These are phyloP conservation scores for Sclerotiophoma versabilis DNA, from an alignment of 2,329 filamentous ascomycete species.

Conservation along the genomic window DNA sequence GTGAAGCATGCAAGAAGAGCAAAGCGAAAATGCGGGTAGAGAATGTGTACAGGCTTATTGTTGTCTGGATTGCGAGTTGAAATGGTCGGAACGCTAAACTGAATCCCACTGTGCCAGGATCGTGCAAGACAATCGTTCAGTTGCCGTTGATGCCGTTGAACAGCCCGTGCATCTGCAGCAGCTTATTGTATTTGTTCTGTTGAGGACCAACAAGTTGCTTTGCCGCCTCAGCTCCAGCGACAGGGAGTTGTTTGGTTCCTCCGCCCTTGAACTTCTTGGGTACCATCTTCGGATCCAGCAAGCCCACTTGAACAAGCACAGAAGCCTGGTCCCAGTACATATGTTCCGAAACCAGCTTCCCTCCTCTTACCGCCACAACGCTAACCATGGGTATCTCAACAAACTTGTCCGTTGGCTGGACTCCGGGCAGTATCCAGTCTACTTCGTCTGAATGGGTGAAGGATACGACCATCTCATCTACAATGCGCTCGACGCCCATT, in stretches of 20 bases:
- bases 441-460: slow-evolving; percentile 65
- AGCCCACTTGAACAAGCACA: slow-evolving; percentile 63
- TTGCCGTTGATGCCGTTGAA: slow-evolving; percentile 30
- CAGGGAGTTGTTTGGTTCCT: slow-evolving; percentile 52
- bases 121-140: no score
- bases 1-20: no score
- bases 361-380: slow-evolving; percentile 61
- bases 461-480: slow-evolving; percentile 64
- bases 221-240: slow-evolving; percentile 52
- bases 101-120: no score
- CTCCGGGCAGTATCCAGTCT: slow-evolving; percentile 65
- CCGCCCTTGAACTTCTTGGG: slow-evolving; percentile 51
- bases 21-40: no score
- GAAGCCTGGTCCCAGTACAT: slow-evolving; percentile 68
- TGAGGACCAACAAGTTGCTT: slow-evolving; percentile 52
- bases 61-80: no score
- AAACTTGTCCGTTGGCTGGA: slow-evolving; percentile 62
- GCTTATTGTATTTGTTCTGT: slow-evolving; percentile 50
- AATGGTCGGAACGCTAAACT: no score
- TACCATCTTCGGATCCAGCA: slow-evolving; percentile 62
- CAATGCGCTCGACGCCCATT: slow-evolving; percentile 63
- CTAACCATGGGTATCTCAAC: slow-evolving; percentile 65
- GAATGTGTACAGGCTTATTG: no score
- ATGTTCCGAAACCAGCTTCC: slow-evolving; percentile 63
- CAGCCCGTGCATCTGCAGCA: slow-evolving; percentile 47